Base-by-base conservation (phyloP, 164 flowering plant genomes). In the Euptelea pleiosperma region DNA sequence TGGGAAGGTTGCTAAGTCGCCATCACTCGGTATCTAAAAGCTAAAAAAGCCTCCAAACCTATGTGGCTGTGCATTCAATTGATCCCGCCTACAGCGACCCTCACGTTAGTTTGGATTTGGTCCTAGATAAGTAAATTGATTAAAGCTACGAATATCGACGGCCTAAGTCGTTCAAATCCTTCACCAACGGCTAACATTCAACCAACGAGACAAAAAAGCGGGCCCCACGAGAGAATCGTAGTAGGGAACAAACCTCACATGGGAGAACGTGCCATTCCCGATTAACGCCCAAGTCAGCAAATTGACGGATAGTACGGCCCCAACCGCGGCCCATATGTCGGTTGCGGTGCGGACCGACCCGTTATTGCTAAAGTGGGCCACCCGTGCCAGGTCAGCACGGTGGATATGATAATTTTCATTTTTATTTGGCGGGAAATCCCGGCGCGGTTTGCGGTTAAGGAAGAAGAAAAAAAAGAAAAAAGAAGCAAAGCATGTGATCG, bases 231-330 rank as follows among this genome's bases (percentile, higher is more conserved):
- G 36, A 40, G 25, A 42, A 29, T 30, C 28, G 19, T 10, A 15
- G 29, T 22, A 48, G 63, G 58, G 52, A 52, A 64, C 68, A 64
- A 49, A 49, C 34, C 69, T 33, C 69, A 65, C 69, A 65, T 65
- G 69, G 57, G 57, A 42, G 45, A 65, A 65, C 63, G 26, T 65
- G 69, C 35, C 22, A 34, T 40, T 31, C 24, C 36, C 42, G 1
- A 14, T n/a, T 1, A 2, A 0, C 14, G 28, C 25, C 30, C 50
- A 62, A 10, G 60, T 53, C 66, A 62, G 16, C 45, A 51, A 18
- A 19, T 10, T 28, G 16, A 58, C 11, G 39, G 37, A 58, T 43
- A 10, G 28, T 39, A 12, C 16, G 19, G 57, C 37, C 21, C 21
- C 24, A 18, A 29, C 53, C 16, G 36, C 6, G 55, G 40, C 39